Evolutionary conservation across 306 rosid genomes (phyloP), one percentile per base, ranked within the genome.

Genomic region (Vachellia pachyceras): DNA sequence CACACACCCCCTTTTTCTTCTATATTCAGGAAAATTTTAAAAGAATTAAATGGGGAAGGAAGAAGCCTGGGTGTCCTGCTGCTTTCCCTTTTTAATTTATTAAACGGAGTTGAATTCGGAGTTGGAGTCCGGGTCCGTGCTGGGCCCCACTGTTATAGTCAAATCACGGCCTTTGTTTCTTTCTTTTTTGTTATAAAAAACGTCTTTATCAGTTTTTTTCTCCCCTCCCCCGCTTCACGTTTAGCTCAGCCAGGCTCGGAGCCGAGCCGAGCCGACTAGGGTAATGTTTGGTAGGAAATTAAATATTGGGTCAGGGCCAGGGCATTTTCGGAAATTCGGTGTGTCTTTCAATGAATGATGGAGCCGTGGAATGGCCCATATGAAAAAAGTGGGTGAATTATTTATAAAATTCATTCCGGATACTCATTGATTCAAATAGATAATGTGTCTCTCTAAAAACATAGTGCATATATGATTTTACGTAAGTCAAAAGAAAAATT

Each of bases 81-180:
- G 37, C 78, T 87, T 77, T 18, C 37, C 47, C 10, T 82, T 42
- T 39, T 82, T 11, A n/a, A 81, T 79, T 47, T 45, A 82, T 82
- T 85, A 83, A 89, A 88, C 79, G 58, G 41, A 45, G 79, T 86
- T 91, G 84, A 83, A 94, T 89, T 75, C 13, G 39, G 75, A 50
- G 14, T 86, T 89, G 72, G 84, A 82, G 84, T 91, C 98, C 97
- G 98, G 97, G 81, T 75, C 84, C 82, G 83, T 69, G 77, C 81
- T 57, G 85, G 83, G 90, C 77, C 92, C 92, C 89, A 75, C 77
- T 18, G 2, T 69, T 86, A 49, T 82, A 73, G 87, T 88, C 93
- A 90, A 90, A 76, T 91, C 90, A 77, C 89, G 88, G 89, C 84
- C 84, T 71, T 68, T 52, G 20, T 68, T 77, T 74, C 20, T 72